Evolutionary conservation across 805 yeast species (phyloP).

Genomic region (Citeromyces nyonsensis): DNA sequence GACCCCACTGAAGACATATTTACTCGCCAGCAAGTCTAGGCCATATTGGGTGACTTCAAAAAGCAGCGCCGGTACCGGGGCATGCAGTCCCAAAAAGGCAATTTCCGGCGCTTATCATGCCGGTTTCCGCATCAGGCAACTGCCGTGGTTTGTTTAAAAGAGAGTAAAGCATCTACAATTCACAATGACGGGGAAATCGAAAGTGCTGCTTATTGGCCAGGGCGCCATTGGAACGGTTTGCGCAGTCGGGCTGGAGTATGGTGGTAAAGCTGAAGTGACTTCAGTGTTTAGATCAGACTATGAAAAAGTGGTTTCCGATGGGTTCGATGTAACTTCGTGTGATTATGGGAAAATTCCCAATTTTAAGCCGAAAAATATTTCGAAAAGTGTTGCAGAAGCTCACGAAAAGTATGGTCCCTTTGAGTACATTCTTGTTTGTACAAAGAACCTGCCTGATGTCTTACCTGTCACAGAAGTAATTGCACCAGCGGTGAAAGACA

Average conservation of each 20-base stretch:
- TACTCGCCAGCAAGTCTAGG: no score
- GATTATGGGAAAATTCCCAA: conserved; percentile 38
- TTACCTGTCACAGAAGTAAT: conserved; percentile 14
- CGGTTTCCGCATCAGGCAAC: no score
- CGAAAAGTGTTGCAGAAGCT: conserved; percentile 26
- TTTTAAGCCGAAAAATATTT: conserved; percentile 40
- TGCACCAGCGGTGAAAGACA: conserved; percentile 15
- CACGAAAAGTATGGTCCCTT: conserved; percentile 17
- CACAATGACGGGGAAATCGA: conserved; percentile 7
- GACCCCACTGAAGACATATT: no score
- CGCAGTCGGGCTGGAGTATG: conserved; percentile 39
- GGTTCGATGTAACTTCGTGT: conserved; percentile 40
- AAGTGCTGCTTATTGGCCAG: conserved; percentile 56
- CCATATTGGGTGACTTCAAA: no score
- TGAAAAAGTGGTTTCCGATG: conserved; percentile 28
- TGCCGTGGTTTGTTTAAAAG: no score
- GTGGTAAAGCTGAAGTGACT: conserved; percentile 32
- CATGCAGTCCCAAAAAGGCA: no score
- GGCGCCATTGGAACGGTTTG: conserved; percentile 82
- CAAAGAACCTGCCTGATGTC: conserved; percentile 56
- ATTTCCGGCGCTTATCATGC: no score
- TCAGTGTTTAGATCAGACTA: conserved; percentile 51
- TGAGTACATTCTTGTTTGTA: conserved; percentile 45
- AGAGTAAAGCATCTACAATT: background rate
- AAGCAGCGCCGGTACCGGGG: no score